Evolutionary conservation across 31 red algal genomes (phyloP), one percentile per base, ranked within the genome.

Genomic region (Asparagopsis taxiformis): DNA sequence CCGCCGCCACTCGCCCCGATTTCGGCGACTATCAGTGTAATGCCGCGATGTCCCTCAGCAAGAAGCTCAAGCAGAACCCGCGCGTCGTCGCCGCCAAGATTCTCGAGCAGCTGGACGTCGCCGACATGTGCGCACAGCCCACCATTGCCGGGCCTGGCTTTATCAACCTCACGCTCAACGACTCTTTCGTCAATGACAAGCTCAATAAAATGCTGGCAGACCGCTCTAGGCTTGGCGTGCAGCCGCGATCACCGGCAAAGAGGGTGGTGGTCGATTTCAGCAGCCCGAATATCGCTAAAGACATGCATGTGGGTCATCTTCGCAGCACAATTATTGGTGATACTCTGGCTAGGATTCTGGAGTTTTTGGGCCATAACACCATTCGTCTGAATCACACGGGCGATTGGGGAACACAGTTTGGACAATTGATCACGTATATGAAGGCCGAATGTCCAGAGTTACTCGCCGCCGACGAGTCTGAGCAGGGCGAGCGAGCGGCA

Each of bases 371-470:
- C 8, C 41, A 46, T 46, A 6, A 46, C 13, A 13, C 13, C 8
- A 46, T 13, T 46, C 6, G 8, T 46, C 8, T 9, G 6, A 46
- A 46, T 13, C 41, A 46, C 13, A 46, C 13, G 6, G 41, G 41
- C 13, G 41, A 46, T 13, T 46, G 41, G 41, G 41, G 41, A 9
- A 46, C 41, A 13, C 41, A 46, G 41, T 46, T 46, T 46, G 41
- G 41, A 13, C 84, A 89, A 83, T 9, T 46, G 41, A 46, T 46
- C 41, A 46, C 41, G 5, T 23, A 46, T 46, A 73, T 99, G 79
- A 72, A 81, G 61, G 54, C 85, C 58, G 81, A 87, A 59, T 80
- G 63, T 31, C 97, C 97, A 31, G 73, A 95, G 31, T 26, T 90
- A 13, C 79, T 89, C 15, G 71, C 59, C 11, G 73, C 15, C 31